Conservation (phyloP, 106 monocot genomes). For the Chionographis japonica region DNA sequence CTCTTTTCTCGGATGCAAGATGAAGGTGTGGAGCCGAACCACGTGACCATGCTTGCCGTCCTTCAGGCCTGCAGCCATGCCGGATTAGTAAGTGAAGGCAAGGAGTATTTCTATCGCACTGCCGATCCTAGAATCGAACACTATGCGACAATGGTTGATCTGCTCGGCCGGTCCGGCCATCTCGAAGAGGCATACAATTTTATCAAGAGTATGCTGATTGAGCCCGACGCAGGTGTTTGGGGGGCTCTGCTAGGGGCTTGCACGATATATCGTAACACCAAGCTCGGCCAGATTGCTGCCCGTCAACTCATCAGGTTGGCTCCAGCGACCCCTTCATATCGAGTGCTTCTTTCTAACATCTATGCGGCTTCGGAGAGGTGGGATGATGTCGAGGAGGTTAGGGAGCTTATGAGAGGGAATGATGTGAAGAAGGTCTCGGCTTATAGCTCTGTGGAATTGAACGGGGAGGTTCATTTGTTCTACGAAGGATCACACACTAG, state of each 20-base stretch:
- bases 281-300: slow-evolving; percentile 24
- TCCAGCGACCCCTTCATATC: slow-evolving; percentile 16
- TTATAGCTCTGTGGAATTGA: slow-evolving; percentile 27
- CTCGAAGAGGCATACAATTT: slow-evolving; percentile 9
- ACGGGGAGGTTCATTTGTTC: slow-evolving; percentile 24
- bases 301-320: slow-evolving; percentile 16
- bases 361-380: slow-evolving; percentile 20
- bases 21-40: slow-evolving; percentile 19
- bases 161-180: slow-evolving; percentile 11
- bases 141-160: slow-evolving; percentile 15
- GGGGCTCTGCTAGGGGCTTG: slow-evolving; percentile 19
- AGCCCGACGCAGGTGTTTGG: slow-evolving; percentile 18
- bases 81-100: slow-evolving; percentile 19
- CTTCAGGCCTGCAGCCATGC: slow-evolving; percentile 27
- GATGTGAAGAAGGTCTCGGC: slow-evolving; percentile 12
- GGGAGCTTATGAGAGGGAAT: slow-evolving; percentile 15
- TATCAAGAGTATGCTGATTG: slow-evolving; percentile 7
- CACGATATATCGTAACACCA: slow-evolving; percentile 1
- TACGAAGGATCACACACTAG: slow-evolving; percentile 20
- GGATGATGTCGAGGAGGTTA: slow-evolving; percentile 17
- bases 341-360: slow-evolving; percentile 26
- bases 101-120: slow-evolving; percentile 9
- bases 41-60: slow-evolving; percentile 19
- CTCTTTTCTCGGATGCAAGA: slow-evolving; percentile 10
- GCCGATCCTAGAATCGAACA: slow-evolving; percentile 8